Conservation (phyloP, 2,329 filamentous ascomycete species). For the Apiospora aurea region DNA sequence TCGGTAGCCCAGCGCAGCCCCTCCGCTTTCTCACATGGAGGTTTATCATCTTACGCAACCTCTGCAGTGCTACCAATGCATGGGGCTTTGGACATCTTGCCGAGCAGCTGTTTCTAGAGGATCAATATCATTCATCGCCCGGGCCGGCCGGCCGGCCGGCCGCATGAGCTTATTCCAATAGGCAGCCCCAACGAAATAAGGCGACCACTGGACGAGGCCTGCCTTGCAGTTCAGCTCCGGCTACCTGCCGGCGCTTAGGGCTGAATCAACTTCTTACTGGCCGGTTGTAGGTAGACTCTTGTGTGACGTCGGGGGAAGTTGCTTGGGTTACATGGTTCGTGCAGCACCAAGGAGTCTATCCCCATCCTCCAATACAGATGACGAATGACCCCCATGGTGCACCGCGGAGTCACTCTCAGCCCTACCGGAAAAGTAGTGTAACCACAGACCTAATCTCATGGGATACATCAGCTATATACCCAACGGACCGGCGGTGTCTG, state of each 20-base stretch:
- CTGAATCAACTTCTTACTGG: background rate
- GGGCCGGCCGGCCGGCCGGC: background rate
- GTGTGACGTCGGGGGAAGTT: background rate
- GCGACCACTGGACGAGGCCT: background rate
- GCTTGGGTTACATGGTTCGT: background rate
- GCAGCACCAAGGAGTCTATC: background rate
- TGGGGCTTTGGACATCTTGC: background rate
- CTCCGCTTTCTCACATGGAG: background rate
- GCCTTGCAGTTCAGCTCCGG: background rate
- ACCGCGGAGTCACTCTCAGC: constrained; percentile 7
- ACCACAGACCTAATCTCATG: background rate
- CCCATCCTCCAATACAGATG: background rate
- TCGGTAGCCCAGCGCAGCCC: background rate
- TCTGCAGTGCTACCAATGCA: background rate
- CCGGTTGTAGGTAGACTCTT: background rate
- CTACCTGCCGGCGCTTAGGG: background rate
- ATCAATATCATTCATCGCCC: background rate
- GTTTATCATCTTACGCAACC: background rate
- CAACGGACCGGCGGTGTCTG: background rate
- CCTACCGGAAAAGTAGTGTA: background rate
- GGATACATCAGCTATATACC: background rate
- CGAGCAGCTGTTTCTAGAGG: background rate
- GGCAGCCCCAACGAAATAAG: background rate
- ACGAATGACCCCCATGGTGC: background rate
- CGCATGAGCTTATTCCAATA: background rate